Percentiles rank a stretch among this genome's conserved stretches.
These are phyloP conservation scores for Aphanomyces stellatus DNA, from an alignment of 352 stramenopile species.

Conservation along the genomic window DNA sequence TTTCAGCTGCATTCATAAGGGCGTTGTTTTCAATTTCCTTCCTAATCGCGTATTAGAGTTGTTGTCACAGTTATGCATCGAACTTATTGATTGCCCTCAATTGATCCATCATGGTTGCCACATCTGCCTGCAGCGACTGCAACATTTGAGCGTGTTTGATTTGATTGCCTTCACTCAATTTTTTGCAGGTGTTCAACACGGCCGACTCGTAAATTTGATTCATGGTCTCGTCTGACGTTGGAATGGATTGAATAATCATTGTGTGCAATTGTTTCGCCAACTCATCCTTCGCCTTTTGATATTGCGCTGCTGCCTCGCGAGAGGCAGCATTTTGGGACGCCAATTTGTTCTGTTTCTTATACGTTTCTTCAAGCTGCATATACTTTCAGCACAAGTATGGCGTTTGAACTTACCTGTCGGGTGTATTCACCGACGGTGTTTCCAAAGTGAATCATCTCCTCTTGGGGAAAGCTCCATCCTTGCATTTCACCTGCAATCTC, in stretches of 20 bases:
- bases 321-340: slow-evolving; percentile 47
- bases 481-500: slow-evolving; percentile 9
- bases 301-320: slow-evolving; percentile 50
- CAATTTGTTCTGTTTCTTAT: slow-evolving; percentile 54
- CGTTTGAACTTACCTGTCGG: slow-evolving; percentile 38
- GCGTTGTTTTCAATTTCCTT: slow-evolving; percentile 14
- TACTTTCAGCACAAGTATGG: not conserved
- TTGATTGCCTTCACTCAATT: slow-evolving; percentile 48
- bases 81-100: slow-evolving; percentile 10
- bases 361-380: slow-evolving; percentile 54
- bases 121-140: slow-evolving; percentile 39
- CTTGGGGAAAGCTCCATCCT: slow-evolving; percentile 25
- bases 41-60: not conserved
- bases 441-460: slow-evolving; percentile 72
- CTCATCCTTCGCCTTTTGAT: slow-evolving; percentile 45
- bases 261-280: slow-evolving; percentile 47
- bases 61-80: not conserved
- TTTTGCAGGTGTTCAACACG: slow-evolving; percentile 45
- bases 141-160: slow-evolving; percentile 33
- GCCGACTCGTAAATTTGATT: slow-evolving; percentile 45
- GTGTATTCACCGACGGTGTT: slow-evolving; percentile 3
- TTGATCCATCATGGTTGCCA: slow-evolving; percentile 4
- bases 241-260: slow-evolving; percentile 45
- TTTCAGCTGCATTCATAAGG: slow-evolving; percentile 10
- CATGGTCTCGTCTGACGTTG: slow-evolving; percentile 55